Conservation (phyloP, 768 basidiomycete species). For the Suillus discolor region DNA sequence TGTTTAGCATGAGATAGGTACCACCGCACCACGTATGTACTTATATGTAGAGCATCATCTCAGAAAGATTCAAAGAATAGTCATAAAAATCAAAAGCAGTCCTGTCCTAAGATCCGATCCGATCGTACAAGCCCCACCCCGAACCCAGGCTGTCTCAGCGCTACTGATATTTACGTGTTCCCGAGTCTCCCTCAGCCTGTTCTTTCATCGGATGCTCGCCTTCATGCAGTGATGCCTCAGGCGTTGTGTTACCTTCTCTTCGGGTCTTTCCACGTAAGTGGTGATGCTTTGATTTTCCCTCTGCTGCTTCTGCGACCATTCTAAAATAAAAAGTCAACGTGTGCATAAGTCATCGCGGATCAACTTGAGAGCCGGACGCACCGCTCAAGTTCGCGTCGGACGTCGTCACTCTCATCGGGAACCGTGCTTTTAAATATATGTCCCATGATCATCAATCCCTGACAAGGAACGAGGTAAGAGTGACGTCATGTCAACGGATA, state of each 20-base stretch:
- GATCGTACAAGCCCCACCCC: not conserved
- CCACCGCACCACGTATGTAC: not conserved
- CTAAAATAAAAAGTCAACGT: slow-evolving; percentile 38
- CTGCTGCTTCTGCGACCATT: slow-evolving; percentile 86
- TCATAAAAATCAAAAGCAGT: slow-evolving; percentile 4
- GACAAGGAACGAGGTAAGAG: not conserved
- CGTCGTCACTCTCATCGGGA: slow-evolving; percentile 92
- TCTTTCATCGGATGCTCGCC: slow-evolving; percentile 27
- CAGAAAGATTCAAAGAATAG: not conserved
- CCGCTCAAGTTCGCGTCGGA: slow-evolving; percentile 93
- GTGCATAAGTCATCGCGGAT: not conserved
- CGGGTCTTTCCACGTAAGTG: slow-evolving; percentile 30
- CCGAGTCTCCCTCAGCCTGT: slow-evolving; percentile 9
- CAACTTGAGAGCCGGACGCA: slow-evolving; percentile 35
- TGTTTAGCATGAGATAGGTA: not conserved
- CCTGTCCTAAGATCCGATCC: not conserved
- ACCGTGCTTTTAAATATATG: slow-evolving; percentile 83
- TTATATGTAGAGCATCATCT: not conserved
- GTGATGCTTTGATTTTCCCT: slow-evolving; percentile 65
- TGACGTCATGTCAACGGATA: slow-evolving; percentile 5
- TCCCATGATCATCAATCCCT: slow-evolving; percentile 89
- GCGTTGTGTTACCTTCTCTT: slow-evolving; percentile 43
- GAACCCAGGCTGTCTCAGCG: slow-evolving; percentile 2
- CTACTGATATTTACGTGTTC: slow-evolving; percentile 9
- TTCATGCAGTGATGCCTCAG: slow-evolving; percentile 33